Percentiles rank a stretch among this genome's conserved stretches.
Conservation (phyloP, 768 basidiomycete genomes). For the Cubamyces lactineus region DNA sequence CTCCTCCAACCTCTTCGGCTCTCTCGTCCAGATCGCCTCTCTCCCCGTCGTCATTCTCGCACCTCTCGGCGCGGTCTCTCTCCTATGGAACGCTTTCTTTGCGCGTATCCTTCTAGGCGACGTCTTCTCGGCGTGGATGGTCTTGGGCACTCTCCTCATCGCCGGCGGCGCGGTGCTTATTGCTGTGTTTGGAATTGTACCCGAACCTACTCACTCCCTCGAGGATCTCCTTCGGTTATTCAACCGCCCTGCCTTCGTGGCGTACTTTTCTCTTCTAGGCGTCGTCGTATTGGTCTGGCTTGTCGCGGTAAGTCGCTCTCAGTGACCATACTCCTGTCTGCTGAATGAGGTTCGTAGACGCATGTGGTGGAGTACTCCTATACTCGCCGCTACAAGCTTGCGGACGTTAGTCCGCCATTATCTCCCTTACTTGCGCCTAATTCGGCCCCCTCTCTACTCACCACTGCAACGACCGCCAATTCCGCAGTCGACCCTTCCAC, state of each 20-base stretch:
- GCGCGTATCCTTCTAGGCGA: conserved; percentile 85
- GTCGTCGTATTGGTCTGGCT: conserved; percentile 62
- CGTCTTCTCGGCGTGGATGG: conserved; percentile 81
- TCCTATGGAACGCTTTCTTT: conserved; percentile 95
- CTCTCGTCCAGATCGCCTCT: conserved; percentile 89
- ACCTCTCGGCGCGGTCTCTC: conserved; percentile 87
- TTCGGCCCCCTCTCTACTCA: conserved; percentile 40
- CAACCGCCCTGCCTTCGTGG: conserved; percentile 73
- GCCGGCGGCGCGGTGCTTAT: conserved; percentile 89
- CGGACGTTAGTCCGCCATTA: conserved; percentile 38
- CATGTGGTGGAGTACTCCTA: conserved; percentile 73
- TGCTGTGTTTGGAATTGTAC: conserved; percentile 89
- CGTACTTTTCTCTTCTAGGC: conserved; percentile 78
- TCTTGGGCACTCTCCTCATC: conserved; percentile 86
- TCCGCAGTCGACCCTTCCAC: conserved; percentile 30
- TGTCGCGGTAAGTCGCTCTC: conserved; percentile 53
- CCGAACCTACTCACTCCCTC: conserved; percentile 82
- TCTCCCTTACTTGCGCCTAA: conserved; percentile 43
- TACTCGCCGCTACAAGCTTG: conserved; percentile 38
- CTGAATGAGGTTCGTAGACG: conserved; percentile 51
- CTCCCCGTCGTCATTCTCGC: conserved; percentile 95
- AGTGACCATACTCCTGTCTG: background rate
- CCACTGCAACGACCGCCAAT: conserved; percentile 36
- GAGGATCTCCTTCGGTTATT: conserved; percentile 84
- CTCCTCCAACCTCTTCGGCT: conserved; percentile 85